Evolutionary conservation across 2,329 filamentous ascomycete species (phyloP).

Genomic region (Teratosphaeriaceae sp.): DNA sequence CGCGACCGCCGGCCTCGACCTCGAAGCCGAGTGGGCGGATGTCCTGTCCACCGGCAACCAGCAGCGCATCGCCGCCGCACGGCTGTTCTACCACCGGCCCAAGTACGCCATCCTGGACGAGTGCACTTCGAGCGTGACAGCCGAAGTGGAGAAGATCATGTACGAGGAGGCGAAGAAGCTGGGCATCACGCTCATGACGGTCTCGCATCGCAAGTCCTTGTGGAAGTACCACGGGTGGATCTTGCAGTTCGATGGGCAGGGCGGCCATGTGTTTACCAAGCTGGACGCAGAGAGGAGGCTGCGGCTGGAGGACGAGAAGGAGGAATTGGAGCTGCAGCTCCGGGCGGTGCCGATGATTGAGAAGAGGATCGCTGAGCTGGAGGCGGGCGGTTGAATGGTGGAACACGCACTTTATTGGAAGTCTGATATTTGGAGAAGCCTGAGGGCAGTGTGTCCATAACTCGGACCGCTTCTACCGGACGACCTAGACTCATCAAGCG

Average conservation of each 20-base stretch:
- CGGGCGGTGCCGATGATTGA: constrained; percentile 83
- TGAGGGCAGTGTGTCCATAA: too few relatives aligned
- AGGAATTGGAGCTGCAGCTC: constrained; percentile 81
- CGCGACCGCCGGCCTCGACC: constrained; percentile 63
- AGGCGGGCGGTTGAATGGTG: constrained; percentile 24
- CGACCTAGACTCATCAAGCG: too few relatives aligned
- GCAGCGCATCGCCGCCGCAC: constrained; percentile 93
- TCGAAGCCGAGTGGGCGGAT: constrained; percentile 94
- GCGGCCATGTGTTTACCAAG: constrained; percentile 80
- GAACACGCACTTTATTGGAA: too few relatives aligned
- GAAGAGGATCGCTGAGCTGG: constrained; percentile 72
- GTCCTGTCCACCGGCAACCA: constrained; percentile 88
- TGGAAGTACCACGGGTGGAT: constrained; percentile 98
- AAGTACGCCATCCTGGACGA: constrained; percentile 95
- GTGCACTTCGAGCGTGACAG: constrained; percentile 90
- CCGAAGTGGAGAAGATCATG: constrained; percentile 93
- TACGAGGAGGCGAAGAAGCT: constrained; percentile 91
- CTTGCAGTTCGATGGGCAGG: constrained; percentile 93
- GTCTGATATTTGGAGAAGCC: too few relatives aligned
- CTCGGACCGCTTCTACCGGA: too few relatives aligned
- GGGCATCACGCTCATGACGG: constrained; percentile 94
- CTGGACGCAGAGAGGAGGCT: constrained; percentile 83
- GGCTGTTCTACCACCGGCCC: constrained; percentile 90
- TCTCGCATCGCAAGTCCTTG: constrained; percentile 80
- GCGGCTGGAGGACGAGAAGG: constrained; percentile 89